Conservation (phyloP, 805 yeast genomes). For the Kuraishia hungarica region DNA sequence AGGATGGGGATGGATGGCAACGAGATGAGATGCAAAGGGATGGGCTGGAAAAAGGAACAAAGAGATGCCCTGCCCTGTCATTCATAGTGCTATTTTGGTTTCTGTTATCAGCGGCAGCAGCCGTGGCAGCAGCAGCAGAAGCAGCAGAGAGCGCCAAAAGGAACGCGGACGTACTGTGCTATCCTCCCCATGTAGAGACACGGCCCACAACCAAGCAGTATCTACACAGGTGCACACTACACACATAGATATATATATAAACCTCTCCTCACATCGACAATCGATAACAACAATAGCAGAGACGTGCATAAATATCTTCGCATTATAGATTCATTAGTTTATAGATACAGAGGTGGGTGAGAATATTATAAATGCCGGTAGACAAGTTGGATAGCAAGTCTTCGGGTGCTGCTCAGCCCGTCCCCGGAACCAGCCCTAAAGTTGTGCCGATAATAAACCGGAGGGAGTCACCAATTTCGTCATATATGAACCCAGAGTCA, state of each 20-base stretch:
- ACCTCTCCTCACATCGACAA: background rate
- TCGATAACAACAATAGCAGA: background rate
- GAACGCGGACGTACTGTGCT: background rate
- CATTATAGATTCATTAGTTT: no score
- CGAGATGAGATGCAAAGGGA: background rate
- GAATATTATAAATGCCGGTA: background rate
- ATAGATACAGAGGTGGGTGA: background rate
- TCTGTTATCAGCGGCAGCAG: background rate
- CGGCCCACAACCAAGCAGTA: no score
- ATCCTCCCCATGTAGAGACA: background rate
- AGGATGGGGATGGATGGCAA: no score
- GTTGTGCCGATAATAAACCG: background rate
- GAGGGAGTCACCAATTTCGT: background rate
- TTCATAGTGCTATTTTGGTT: background rate
- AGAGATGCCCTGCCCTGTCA: background rate
- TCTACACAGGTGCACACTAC: background rate
- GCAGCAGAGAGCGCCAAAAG: background rate
- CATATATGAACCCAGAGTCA: background rate
- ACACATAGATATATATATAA: constrained; percentile 7
- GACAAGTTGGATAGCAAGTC: background rate
- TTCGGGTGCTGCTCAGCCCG: background rate
- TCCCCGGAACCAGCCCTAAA: background rate
- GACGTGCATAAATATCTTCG: no score
- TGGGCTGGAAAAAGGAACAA: background rate
- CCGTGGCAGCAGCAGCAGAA: no score